A percentile compares a stretch with the other conserved stretches of the same genome.
phyloP scores from a whole-genome alignment of 768 basidiomycete species.

The Mrakia hoshinonis region DNA sequence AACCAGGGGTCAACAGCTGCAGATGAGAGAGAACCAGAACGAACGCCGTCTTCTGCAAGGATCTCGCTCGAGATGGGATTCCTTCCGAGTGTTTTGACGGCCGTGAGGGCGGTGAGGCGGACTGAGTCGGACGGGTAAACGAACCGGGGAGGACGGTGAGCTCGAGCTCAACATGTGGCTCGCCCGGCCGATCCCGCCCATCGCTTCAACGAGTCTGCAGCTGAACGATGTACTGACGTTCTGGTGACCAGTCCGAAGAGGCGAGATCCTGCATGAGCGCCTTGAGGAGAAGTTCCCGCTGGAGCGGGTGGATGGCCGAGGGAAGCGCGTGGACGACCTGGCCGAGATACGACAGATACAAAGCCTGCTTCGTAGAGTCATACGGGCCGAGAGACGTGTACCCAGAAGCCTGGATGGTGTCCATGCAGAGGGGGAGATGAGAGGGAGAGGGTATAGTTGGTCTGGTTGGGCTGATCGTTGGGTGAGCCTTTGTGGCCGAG shows the following conservation, averaged over 20 bases:
- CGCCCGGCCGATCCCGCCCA: background rate
- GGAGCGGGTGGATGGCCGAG: conserved; percentile 11
- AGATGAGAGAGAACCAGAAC: background rate
- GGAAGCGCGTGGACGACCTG: conserved; percentile 13
- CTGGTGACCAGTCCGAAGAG: background rate
- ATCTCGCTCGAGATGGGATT: conserved; percentile 28
- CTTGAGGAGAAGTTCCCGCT: conserved; percentile 6
- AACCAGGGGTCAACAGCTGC: background rate
- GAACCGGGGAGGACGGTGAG: background rate
- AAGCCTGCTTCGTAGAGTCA: too few species aligned
- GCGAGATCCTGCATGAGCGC: background rate
- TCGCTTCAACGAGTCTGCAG: background rate
- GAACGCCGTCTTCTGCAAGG: conserved; percentile 24
- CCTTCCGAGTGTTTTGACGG: conserved; percentile 33
- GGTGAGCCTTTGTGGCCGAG: too few species aligned
- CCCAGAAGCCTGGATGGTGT: background rate
- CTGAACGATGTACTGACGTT: background rate
- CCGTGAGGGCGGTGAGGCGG: conserved; percentile 20
- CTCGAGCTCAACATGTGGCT: background rate
- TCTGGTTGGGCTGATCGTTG: too few species aligned
- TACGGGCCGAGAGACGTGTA: conserved; percentile 13
- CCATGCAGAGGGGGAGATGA: background rate
- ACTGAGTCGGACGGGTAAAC: conserved; percentile 35
- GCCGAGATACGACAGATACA: background rate
- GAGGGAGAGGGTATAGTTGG: background rate